These are phyloP conservation scores for Ligustrum vulgare DNA, from an alignment of 257 asterid genomes.

Conservation along the genomic window DNA sequence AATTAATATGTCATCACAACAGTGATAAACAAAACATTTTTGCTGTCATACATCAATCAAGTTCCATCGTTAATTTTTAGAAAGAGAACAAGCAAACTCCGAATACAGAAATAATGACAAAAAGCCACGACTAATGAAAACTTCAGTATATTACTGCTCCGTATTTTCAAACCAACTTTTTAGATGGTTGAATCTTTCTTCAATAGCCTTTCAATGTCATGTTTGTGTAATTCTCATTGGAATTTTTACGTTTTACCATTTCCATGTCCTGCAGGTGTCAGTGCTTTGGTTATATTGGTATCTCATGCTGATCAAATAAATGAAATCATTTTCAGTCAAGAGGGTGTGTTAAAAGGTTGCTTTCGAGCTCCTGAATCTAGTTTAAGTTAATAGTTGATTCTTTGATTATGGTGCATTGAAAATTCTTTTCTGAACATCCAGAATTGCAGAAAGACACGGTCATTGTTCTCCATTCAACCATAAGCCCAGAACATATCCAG, in stretches of 20 bases:
- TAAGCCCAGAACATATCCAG: constrained; percentile 55
- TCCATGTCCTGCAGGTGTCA: constrained; percentile 53
- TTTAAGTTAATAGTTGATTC: constrained; percentile 18
- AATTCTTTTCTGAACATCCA: constrained; percentile 32
- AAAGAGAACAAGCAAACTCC: constrained; percentile 1
- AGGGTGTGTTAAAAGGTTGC: constrained; percentile 68
- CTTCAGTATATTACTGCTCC: background rate
- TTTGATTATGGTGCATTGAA: constrained; percentile 26
- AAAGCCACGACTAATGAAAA: background rate
- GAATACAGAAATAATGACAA: background rate
- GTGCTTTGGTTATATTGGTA: constrained; percentile 73
- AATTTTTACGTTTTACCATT: constrained; percentile 11
- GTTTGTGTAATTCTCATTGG: constrained; percentile 7
- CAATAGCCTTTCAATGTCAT: background rate
- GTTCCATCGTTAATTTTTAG: background rate
- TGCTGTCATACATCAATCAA: background rate
- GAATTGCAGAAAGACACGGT: constrained; percentile 66
- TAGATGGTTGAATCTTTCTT: constrained; percentile 1
- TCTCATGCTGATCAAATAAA: constrained; percentile 72
- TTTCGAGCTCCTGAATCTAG: constrained; percentile 25
- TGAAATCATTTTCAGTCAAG: constrained; percentile 51
- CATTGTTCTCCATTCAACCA: constrained; percentile 72
- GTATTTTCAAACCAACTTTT: constrained; percentile 7
- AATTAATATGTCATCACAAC: background rate
- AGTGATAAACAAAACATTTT: background rate